Evolutionary conservation across 331 rosid species (phyloP), one percentile per base, ranked within the genome.

Genomic region (Malus hybrid): DNA sequence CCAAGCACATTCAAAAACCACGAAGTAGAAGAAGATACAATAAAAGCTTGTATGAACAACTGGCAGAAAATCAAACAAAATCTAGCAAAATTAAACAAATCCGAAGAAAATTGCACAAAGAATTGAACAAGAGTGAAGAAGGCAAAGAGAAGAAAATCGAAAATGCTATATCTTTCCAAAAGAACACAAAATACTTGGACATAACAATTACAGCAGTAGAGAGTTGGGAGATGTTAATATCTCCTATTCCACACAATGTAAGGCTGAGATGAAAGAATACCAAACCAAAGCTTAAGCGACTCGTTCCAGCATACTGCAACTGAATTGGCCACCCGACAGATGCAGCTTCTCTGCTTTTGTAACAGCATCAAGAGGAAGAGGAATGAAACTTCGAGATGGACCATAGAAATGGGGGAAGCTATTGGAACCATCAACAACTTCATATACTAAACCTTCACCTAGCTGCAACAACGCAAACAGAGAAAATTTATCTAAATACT

Each of bases 371-470:
- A 87, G 84, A 69, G 84, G 80, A 65, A 93, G 89, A 74, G 97
- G 93, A 55, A 80, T 65, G 79, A 88, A 91, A 77, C 92, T 93
- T 69, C 93, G 68, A 34, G 96, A 86, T 19, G 96, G 93, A 19
- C 98, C 96, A 57, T 93, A 93, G 79, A 85, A 90, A 86, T 93
- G 97, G 73, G 95, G 98, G 76, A 91, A 93, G 81, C 87, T 86
- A 64, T 88, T 82, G 76, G 86, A 71, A 69, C 84, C 96, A 64
- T 87, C 94, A 64, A 85, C 94, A 78, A 60, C 56, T 82, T 93
- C 98, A 82, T 88, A 91, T 65, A 93, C 84, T 87, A 93, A 80
- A 70, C 96, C 97, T 76, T 86, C 86, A 3, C 94, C 98, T 70
- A 93, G 94, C 98, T 93, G 88, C 84, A 62, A 83, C 32, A 68